Evolutionary conservation across 2,329 filamentous ascomycete genomes (phyloP), one percentile per base, ranked within the genome.

Genomic region (Fusarium decemcellulare): DNA sequence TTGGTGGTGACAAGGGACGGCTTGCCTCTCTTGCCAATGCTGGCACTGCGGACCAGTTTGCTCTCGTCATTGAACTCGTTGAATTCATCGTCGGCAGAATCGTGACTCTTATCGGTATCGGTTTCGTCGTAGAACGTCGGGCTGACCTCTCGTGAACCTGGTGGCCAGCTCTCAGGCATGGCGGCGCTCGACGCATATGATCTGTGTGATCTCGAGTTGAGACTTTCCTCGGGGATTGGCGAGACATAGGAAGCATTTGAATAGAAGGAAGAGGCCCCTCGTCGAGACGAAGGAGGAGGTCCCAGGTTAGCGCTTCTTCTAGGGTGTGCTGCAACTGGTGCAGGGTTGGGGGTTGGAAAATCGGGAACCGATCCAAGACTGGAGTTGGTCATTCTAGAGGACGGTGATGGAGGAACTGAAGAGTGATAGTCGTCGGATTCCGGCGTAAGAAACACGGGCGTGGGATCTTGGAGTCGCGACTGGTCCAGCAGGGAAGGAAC

Each of bases 111-210:
- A 39, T 88, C 86, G 5, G 80, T 80, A 46, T 85, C 82, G 4
- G 80, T 77, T 36, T 87, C 85, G 51, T 87, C 85, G 64, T 85
- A 86, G 67, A 84, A 84, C 72, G 82, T 72, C 56, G 85, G 78
- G 76, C 83, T 87, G 34, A 76, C 76, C 12, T 77, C 77, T 4
- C 83, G 82, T 1, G 86, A 86, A 12, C 61, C 76, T 6, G 84
- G 86, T 6, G 84, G 88, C 88, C 91, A 94, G 70, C 84, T 89
- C 18, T 89, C 87, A 1, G 92, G 92, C 76, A 94, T 92, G 1
- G 88, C 91, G 37, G 89, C 87, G 71, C 91, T 94, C 4, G 92
- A 94, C 23, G 89, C 92, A 73, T 88, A 91, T 0, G 92, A 93
- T 30, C 84, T 84, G 74, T 89, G 87, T 1, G 89, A 89, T 57